phyloP scores from a whole-genome alignment of 768 basidiomycete genomes.

The Obba rivulosa region DNA sequence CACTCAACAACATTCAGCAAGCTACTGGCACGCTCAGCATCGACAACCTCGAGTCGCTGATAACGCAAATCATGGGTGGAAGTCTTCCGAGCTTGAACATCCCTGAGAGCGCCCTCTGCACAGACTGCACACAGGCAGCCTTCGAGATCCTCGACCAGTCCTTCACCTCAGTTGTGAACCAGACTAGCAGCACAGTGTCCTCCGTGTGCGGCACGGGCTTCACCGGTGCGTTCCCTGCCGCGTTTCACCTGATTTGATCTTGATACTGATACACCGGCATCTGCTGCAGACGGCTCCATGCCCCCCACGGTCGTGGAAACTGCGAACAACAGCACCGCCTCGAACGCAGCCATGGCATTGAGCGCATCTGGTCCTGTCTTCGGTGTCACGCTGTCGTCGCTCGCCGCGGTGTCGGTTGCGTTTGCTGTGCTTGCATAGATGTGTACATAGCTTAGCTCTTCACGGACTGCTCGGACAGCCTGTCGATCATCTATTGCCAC shows the following conservation, averaged over 20 bases:
- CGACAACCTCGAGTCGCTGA: constrained; percentile 14
- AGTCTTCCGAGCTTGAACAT: constrained; percentile 11
- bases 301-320: constrained; percentile 23
- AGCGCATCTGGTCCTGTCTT: constrained; percentile 7
- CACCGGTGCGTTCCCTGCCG: constrained; percentile 16
- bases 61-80: constrained; percentile 9
- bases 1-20: constrained; percentile 46
- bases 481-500: neutral
- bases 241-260: neutral
- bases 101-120: constrained; percentile 23
- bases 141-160: constrained; percentile 22
- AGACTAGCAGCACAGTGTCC: constrained; percentile 11
- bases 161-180: constrained; percentile 17
- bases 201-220: constrained; percentile 26
- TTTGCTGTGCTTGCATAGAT: constrained; percentile 18
- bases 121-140: constrained; percentile 28
- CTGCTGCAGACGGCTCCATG: constrained; percentile 20
- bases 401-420: constrained; percentile 13
- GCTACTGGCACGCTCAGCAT: constrained; percentile 22
- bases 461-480: neutral
- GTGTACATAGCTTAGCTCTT: too few relatives aligned
- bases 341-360: constrained; percentile 6
- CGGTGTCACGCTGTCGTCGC: constrained; percentile 10
- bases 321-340: constrained; percentile 13
- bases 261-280: neutral